Evolutionary conservation across 768 basidiomycete species (phyloP).

Genomic region (Leucosporidium scottii): DNA sequence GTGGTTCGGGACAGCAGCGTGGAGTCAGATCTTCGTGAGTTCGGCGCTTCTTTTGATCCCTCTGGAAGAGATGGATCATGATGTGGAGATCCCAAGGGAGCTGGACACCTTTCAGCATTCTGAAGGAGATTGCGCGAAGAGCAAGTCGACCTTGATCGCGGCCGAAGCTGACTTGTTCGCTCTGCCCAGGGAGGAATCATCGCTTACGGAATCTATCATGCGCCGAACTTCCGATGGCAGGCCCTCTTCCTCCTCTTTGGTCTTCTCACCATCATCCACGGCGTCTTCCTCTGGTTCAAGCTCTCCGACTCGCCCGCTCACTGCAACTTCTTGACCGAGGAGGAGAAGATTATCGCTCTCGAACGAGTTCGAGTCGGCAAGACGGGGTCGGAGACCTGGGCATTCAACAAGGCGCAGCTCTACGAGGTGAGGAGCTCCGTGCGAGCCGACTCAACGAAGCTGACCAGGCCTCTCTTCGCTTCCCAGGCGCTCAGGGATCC

Average conservation of each 20-base stretch:
- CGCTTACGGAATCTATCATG: slow-evolving; percentile 7
- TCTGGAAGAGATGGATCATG: no score
- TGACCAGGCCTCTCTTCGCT: no score
- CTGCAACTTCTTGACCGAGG: slow-evolving; percentile 51
- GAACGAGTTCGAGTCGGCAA: slow-evolving; percentile 59
- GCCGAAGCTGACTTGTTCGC: no score
- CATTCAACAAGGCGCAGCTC: slow-evolving; percentile 27
- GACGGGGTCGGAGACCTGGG: slow-evolving; percentile 48
- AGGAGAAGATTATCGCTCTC: slow-evolving; percentile 57
- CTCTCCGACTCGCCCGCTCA: slow-evolving; percentile 61
- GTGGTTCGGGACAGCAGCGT: slow-evolving; percentile 4
- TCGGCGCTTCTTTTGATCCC: no score
- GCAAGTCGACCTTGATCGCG: no score
- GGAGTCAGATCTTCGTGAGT: background rate
- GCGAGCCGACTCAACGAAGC: no score
- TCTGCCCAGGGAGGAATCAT: background rate
- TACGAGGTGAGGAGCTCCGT: no score
- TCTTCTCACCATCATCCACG: slow-evolving; percentile 55
- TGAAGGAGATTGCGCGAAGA: no score
- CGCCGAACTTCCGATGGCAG: slow-evolving; percentile 17
- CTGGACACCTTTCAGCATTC: no score
- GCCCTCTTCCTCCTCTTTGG: slow-evolving; percentile 56
- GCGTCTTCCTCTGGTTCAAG: slow-evolving; percentile 55
- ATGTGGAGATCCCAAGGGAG: no score
- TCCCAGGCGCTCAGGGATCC: slow-evolving; percentile 18